phyloP scores from a whole-genome alignment of 495 filamentous ascomycete species.

The Penicillium odoratum region DNA sequence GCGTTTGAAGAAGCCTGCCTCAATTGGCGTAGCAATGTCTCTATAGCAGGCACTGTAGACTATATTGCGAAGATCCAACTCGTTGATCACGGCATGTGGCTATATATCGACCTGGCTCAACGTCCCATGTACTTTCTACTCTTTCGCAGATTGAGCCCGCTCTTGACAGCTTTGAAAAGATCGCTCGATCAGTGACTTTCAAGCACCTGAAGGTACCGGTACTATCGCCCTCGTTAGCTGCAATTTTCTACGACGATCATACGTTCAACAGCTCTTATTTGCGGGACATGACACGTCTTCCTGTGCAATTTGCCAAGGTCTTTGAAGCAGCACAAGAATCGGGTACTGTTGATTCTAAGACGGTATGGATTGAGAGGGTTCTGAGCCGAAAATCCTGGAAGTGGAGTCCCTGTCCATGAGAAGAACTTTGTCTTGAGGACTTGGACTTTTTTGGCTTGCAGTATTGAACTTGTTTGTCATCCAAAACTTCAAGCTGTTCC shows the following conservation, averaged over 20 bases:
- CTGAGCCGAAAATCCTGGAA: background rate
- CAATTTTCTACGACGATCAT: background rate
- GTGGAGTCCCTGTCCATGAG: background rate
- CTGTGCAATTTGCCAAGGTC: background rate
- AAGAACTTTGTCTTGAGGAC: background rate
- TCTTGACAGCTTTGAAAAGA: constrained; percentile 30
- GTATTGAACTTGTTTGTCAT: background rate
- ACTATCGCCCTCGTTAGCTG: background rate
- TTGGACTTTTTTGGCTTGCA: background rate
- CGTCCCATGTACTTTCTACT: constrained; percentile 78
- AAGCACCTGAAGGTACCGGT: background rate
- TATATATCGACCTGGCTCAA: constrained; percentile 66
- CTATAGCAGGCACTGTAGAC: constrained; percentile 18
- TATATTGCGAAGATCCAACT: constrained; percentile 38
- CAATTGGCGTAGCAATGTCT: constrained; percentile 27
- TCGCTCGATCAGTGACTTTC: background rate
- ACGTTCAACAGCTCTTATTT: background rate
- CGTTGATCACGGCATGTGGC: constrained; percentile 51
- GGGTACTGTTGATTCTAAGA: background rate
- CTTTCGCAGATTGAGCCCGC: constrained; percentile 71
- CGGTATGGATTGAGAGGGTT: background rate
- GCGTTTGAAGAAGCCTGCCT: constrained; percentile 45
- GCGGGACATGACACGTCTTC: background rate
- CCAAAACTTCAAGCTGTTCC: background rate
- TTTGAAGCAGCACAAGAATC: background rate